Evolutionary conservation across 192 early-diverging fungal species (phyloP).

Genomic region (Dissophora globulifera): DNA sequence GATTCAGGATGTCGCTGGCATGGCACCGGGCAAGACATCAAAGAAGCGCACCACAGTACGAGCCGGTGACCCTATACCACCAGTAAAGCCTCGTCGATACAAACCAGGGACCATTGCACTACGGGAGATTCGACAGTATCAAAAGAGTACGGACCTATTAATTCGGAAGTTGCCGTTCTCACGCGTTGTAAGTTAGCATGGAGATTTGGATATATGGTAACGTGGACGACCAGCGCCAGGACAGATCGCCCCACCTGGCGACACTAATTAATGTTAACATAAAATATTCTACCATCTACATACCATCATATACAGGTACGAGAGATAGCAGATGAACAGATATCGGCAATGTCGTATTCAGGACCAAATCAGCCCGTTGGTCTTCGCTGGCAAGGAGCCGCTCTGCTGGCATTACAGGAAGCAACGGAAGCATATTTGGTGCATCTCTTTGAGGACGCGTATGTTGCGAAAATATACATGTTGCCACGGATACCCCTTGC

Average conservation of each 20-base stretch:
- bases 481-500: too few species aligned
- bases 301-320: too few species aligned
- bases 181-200: conserved; percentile 73
- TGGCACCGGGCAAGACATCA: background rate
- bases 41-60: too few species aligned
- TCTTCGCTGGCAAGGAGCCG: conserved; percentile 78
- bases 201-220: too few species aligned
- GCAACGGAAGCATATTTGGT: conserved; percentile 85
- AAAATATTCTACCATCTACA: too few species aligned
- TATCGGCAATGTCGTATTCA: conserved; percentile 52
- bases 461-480: too few species aligned
- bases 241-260: too few species aligned
- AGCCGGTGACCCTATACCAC: conserved; percentile 25
- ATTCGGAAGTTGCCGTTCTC: conserved; percentile 90
- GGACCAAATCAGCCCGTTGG: conserved; percentile 23
- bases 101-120: conserved; percentile 84
- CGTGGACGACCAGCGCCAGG: too few species aligned
- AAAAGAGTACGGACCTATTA: conserved; percentile 82
- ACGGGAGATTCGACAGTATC: conserved; percentile 86
- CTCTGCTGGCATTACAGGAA: conserved; percentile 85
- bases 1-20: conserved; percentile 4
- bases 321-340: conserved; percentile 69
- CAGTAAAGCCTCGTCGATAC: conserved; percentile 60
- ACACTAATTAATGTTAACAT: too few species aligned
- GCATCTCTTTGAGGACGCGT: conserved; percentile 91